phyloP scores from a whole-genome alignment of 352 stramenopile genomes.

The Phytophthora idaei region DNA sequence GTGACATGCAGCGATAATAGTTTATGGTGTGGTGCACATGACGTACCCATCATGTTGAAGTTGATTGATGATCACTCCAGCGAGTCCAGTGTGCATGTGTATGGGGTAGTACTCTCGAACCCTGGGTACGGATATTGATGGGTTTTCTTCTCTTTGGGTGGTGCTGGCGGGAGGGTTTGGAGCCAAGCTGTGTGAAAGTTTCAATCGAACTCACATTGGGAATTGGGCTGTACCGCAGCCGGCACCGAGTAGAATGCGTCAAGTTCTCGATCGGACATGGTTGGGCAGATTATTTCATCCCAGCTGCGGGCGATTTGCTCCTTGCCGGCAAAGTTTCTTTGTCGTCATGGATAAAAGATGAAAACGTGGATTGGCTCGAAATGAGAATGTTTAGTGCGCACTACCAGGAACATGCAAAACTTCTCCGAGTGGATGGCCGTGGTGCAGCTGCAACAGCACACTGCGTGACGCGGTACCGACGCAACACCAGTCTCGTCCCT shows the following conservation, averaged over 20 bases:
- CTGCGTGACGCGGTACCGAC: too few relatives aligned
- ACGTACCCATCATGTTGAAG: slow-evolving; percentile 14
- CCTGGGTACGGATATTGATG: background rate
- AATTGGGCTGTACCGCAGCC: too few relatives aligned
- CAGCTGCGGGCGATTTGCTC: slow-evolving; percentile 7
- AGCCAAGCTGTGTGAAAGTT: too few relatives aligned
- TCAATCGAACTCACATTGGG: too few relatives aligned
- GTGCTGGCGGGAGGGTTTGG: too few relatives aligned
- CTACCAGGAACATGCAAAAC: too few relatives aligned
- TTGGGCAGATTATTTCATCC: background rate
- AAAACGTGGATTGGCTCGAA: too few relatives aligned
- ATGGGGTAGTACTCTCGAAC: background rate
- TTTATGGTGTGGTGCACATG: slow-evolving; percentile 4
- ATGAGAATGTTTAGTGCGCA: too few relatives aligned
- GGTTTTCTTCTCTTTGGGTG: background rate
- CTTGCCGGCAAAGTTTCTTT: background rate
- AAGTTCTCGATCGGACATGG: slow-evolving; percentile 5
- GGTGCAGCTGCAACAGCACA: too few relatives aligned
- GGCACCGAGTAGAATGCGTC: background rate
- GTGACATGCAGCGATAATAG: background rate
- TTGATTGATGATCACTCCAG: background rate
- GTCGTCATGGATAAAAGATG: too few relatives aligned
- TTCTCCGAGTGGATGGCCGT: too few relatives aligned
- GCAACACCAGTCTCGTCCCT: too few relatives aligned
- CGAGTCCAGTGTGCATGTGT: background rate